Evolutionary conservation across 73 alveolate genomes (phyloP).

Genomic region (Paramecium sonneborni): DNA sequence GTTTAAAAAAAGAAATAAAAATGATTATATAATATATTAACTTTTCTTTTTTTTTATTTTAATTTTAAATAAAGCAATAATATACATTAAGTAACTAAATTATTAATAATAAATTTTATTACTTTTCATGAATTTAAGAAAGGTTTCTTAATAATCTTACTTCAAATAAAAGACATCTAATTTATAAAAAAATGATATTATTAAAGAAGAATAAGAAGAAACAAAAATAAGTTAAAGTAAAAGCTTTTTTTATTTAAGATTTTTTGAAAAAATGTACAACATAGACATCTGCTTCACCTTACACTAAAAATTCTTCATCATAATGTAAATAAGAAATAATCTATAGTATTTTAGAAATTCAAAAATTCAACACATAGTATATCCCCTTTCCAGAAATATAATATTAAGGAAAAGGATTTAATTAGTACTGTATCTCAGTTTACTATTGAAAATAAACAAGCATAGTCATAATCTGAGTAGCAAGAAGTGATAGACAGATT

Average conservation of each 20-base stretch:
- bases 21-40: background rate
- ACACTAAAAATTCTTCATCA: background rate
- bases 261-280: background rate
- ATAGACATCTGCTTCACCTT: background rate
- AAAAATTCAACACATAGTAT: background rate
- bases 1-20: background rate
- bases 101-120: constrained; percentile 1
- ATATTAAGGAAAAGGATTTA: background rate
- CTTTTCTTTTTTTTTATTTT: background rate
- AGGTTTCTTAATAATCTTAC: background rate
- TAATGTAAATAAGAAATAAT: constrained; percentile 5
- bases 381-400: background rate
- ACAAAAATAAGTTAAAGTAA: background rate
- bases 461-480: background rate
- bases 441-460: background rate
- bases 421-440: background rate
- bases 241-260: background rate
- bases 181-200: background rate
- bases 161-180: background rate
- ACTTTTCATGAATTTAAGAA: background rate
- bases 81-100: background rate
- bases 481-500: constrained; percentile 8
- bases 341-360: constrained; percentile 3
- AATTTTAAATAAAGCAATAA: background rate
- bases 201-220: background rate